Evolutionary conservation across 2,329 filamentous ascomycete species (phyloP), one percentile per base, ranked within the genome.

Genomic region (Emmonsia crescens): DNA sequence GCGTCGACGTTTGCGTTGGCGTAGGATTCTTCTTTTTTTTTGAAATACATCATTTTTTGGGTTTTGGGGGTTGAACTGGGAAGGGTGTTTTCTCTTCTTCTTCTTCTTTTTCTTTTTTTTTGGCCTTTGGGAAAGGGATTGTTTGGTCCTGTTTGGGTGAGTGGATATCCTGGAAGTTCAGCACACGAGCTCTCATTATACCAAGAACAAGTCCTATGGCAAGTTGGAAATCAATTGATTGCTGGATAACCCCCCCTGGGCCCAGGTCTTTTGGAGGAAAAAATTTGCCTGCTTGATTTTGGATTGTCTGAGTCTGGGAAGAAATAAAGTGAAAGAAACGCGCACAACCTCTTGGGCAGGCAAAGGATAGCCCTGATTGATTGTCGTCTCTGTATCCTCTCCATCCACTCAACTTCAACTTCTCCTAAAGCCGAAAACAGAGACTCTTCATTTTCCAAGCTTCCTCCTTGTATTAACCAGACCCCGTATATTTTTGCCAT

Each of bases 1-100:
- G 60, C 56, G 61, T 66, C 63, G 40, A 62, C 59, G 55, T 66
- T 66, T 62, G 27, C 40, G 42, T 51, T 65, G 24, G 29, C 12
- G 2, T 52, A 52, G 48, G 48, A 29, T 36, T 36, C 14, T 14
- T 24, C 10, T 48, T 24, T 24, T 21, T 24, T 48, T 48, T 48
- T 48, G n/a, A 48, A 24, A 24, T 46, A 48, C 10, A 48, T 14
- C 3, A 24, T 8, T 24, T 48, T 36, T 48, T 48, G 12, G 57
- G 21, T 29, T 33, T 42, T 9, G 12, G 29, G 19, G n/a, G 33
- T 29, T 21, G 24, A 27, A 8, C 24, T 27, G 52, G 52, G 2
- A n/a, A 27, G n/a, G 0, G 44, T 14, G 21, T 21, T 27, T 48
- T 14, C 2, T 24, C 12, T 33, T 19, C 19, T 21, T 48, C 21